A percentile compares a stretch with the other conserved stretches of the same genome.
Conservation (phyloP, 1,284 basidiomycete genomes). For the Ustilago bromivora region DNA sequence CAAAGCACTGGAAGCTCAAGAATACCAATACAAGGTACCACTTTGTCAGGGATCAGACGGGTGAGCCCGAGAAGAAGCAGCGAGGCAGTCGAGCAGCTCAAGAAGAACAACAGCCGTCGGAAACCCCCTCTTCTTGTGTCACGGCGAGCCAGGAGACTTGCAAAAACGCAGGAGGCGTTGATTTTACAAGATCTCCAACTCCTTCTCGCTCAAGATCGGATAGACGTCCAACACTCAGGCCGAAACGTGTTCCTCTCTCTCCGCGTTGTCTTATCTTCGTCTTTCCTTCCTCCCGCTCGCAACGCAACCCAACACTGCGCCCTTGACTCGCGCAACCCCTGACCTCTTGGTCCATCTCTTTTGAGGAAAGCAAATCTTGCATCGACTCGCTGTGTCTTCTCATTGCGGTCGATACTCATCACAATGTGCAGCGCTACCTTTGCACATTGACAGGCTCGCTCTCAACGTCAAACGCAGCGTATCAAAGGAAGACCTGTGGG, state of each 20-base stretch:
- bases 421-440: background rate
- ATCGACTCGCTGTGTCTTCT: background rate
- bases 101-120: background rate
- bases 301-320: slow-evolving; percentile 21
- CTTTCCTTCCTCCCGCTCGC: background rate
- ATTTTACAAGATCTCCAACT: background rate
- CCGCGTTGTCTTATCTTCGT: background rate
- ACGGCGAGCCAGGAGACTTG: background rate
- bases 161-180: slow-evolving; percentile 7
- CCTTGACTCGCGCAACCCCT: slow-evolving; percentile 16
- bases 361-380: background rate
- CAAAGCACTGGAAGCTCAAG: too few relatives aligned
- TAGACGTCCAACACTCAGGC: slow-evolving; percentile 5
- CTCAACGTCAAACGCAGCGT: background rate
- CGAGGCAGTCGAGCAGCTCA: background rate
- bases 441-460: background rate
- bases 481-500: background rate
- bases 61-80: background rate
- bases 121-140: background rate
- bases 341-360: background rate
- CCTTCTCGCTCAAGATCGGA: slow-evolving; percentile 16
- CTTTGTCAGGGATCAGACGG: too few relatives aligned
- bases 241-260: slow-evolving; percentile 2
- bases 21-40: too few relatives aligned
- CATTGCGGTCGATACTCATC: background rate